Evolutionary conservation across 352 stramenopile species (phyloP).

Genomic region (Phytophthora fragariaefolia): DNA sequence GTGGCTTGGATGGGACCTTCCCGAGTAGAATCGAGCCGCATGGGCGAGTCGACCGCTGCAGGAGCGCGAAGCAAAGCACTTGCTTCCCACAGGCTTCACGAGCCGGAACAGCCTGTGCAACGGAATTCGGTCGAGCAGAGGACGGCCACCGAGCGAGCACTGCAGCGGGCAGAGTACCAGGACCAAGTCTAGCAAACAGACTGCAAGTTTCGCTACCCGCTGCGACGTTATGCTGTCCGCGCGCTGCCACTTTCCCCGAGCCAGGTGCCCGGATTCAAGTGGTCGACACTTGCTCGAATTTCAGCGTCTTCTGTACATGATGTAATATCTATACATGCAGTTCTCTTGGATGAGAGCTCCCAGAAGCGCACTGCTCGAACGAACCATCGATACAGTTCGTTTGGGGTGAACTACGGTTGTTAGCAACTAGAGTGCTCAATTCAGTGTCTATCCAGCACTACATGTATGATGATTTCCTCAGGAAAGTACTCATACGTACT

Average conservation of each 20-base stretch:
- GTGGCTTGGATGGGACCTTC: constrained; percentile 26
- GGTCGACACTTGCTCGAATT: not conserved
- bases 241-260: not conserved
- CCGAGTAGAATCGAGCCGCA: constrained; percentile 32
- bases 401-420: too few species aligned
- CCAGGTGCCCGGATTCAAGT: not conserved
- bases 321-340: too few species aligned
- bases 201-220: not conserved
- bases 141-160: not conserved
- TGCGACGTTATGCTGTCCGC: constrained; percentile 25
- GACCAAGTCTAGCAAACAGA: constrained; percentile 10
- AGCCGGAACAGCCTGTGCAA: constrained; percentile 24
- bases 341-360: too few species aligned
- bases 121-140: constrained; percentile 3
- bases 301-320: too few species aligned
- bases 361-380: too few species aligned
- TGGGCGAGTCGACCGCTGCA: not conserved
- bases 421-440: too few species aligned
- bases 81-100: not conserved
- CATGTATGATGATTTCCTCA: too few species aligned
- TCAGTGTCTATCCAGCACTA: too few species aligned
- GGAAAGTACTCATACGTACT: too few species aligned
- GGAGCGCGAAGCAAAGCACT: not conserved
- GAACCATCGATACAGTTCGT: too few species aligned
- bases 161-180: not conserved